Conservation (phyloP, 2,329 filamentous ascomycete species). For the Arthrinium phaeospermum region DNA sequence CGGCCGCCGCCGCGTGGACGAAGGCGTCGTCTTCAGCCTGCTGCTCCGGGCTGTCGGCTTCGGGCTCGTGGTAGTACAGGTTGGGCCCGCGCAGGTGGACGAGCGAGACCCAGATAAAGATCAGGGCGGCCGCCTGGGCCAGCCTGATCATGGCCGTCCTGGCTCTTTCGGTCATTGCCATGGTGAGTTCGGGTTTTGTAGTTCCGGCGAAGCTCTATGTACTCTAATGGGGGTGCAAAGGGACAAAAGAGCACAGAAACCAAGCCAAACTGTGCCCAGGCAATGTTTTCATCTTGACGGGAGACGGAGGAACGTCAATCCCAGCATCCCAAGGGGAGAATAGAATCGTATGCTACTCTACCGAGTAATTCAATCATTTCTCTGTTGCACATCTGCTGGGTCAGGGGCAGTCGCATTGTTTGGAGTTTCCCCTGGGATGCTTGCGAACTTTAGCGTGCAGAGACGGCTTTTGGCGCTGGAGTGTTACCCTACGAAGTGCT, state of each 20-base stretch:
- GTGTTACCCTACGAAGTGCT: background rate
- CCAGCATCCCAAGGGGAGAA: no score
- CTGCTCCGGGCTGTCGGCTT: slow-evolving; percentile 10
- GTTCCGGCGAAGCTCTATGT: background rate
- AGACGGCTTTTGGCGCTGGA: background rate
- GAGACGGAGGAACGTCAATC: background rate
- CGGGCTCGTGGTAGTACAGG: slow-evolving; percentile 22
- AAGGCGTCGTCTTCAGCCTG: slow-evolving; percentile 30
- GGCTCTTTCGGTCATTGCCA: background rate
- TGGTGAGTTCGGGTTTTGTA: background rate
- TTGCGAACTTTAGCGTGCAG: background rate
- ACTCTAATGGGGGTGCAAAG: background rate
- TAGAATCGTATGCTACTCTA: no score
- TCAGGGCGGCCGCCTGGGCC: background rate
- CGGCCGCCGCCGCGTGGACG: slow-evolving; percentile 32
- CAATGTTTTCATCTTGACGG: no score
- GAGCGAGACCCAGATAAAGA: background rate
- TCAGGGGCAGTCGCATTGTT: background rate
- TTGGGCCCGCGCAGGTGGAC: background rate
- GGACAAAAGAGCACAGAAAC: background rate
- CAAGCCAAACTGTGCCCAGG: background rate
- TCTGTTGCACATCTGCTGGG: background rate
- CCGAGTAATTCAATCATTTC: background rate
- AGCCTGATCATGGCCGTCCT: background rate
- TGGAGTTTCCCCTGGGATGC: background rate